phyloP scores from a whole-genome alignment of 768 basidiomycete species.

The Amanita muscaria region DNA sequence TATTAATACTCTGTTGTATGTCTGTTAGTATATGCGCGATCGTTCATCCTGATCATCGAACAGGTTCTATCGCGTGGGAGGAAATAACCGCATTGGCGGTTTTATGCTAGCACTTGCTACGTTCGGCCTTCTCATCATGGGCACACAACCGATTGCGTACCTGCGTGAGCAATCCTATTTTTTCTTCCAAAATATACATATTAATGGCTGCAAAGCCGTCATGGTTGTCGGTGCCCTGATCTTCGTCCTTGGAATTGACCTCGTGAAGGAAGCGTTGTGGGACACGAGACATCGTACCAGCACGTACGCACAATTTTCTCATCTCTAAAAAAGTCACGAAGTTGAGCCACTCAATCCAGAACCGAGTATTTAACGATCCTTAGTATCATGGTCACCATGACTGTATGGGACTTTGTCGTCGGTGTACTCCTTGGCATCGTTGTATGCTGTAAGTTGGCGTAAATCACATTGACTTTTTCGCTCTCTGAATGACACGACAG shows the following conservation, averaged over 20 bases:
- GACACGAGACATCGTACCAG: constrained; percentile 87
- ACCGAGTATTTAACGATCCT: constrained; percentile 76
- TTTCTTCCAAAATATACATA: background rate
- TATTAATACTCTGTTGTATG: constrained; percentile 73
- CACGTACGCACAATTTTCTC: constrained; percentile 31
- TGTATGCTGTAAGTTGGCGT: constrained; percentile 69
- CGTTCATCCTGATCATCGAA: background rate
- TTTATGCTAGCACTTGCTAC: constrained; percentile 79
- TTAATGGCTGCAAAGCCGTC: constrained; percentile 45
- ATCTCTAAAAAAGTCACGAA: background rate
- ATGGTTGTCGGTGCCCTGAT: constrained; percentile 89
- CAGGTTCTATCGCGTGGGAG: constrained; percentile 91
- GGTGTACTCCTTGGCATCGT: constrained; percentile 91
- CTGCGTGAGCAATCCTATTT: constrained; percentile 54
- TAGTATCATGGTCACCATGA: constrained; percentile 89
- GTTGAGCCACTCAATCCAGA: constrained; percentile 25
- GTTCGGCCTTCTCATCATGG: constrained; percentile 61
- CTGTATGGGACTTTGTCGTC: constrained; percentile 87
- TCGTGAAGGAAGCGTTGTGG: constrained; percentile 94
- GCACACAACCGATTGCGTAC: constrained; percentile 84
- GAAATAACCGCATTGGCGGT: constrained; percentile 74
- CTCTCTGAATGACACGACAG: too few relatives aligned
- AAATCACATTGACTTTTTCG: too few relatives aligned
- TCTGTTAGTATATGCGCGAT: background rate
- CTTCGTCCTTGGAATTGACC: constrained; percentile 88